Evolutionary conservation across 1,284 basidiomycete species (phyloP).

Genomic region (Irpex rosettiformis): DNA sequence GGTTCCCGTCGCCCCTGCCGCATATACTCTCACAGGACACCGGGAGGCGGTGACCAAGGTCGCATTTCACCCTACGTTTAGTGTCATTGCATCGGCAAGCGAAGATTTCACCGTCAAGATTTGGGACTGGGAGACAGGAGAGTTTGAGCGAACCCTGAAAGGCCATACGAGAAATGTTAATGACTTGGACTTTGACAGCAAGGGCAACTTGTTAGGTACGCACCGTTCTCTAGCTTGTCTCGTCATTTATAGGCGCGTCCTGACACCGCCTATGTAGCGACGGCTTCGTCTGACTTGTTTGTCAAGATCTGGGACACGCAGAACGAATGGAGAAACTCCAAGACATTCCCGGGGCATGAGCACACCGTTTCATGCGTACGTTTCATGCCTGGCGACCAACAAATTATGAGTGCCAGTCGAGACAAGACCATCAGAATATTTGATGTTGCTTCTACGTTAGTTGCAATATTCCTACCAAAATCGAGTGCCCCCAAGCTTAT

Average conservation of each 20-base stretch:
- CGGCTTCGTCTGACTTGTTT: constrained; percentile 86
- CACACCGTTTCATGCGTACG: constrained; percentile 84
- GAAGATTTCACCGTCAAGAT: constrained; percentile 89
- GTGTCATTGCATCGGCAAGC: constrained; percentile 78
- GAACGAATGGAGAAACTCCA: constrained; percentile 86
- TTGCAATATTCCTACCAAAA: constrained; percentile 6
- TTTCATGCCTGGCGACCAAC: constrained; percentile 83
- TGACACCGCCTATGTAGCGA: constrained; percentile 45
- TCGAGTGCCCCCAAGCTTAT: background rate
- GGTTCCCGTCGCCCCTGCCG: constrained; percentile 78
- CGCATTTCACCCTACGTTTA: constrained; percentile 87
- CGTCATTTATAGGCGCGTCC: background rate
- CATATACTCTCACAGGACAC: constrained; percentile 80
- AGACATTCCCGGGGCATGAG: constrained; percentile 88
- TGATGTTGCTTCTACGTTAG: constrained; percentile 81
- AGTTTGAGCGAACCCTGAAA: constrained; percentile 88
- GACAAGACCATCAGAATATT: constrained; percentile 86
- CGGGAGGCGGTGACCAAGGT: constrained; percentile 75
- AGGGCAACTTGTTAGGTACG: constrained; percentile 78
- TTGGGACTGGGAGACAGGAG: constrained; percentile 96
- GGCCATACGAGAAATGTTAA: constrained; percentile 88
- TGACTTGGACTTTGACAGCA: constrained; percentile 86
- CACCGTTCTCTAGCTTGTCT: constrained; percentile 10
- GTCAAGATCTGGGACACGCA: constrained; percentile 91
- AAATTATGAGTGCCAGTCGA: constrained; percentile 81